These are phyloP conservation scores for Peribolospora baueri DNA, from an alignment of 768 basidiomycete genomes.

Conservation along the genomic window DNA sequence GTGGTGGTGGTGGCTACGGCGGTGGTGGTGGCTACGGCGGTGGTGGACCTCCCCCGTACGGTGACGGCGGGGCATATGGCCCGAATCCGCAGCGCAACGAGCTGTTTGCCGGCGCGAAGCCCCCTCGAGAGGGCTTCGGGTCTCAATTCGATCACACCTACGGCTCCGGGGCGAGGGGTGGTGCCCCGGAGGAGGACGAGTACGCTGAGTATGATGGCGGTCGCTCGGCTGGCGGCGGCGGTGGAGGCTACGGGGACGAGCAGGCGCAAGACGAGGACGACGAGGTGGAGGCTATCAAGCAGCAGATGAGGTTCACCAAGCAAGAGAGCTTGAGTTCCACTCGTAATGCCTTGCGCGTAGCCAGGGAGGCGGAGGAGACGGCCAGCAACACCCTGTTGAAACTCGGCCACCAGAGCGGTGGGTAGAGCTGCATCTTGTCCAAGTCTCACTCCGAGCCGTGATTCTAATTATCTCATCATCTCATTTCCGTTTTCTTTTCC, in stretches of 20 bases:
- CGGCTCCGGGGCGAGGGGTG: conserved; percentile 9
- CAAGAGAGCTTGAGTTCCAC: conserved; percentile 76
- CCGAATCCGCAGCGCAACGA: conserved; percentile 15
- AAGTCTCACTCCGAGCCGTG: conserved; percentile 24
- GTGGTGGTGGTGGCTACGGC: neutral
- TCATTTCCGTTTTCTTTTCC: neutral
- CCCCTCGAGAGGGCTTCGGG: conserved; percentile 1
- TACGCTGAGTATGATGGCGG: conserved; percentile 3
- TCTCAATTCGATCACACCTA: conserved; percentile 3
- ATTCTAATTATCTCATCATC: conserved; percentile 21
- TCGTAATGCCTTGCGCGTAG: conserved; percentile 74
- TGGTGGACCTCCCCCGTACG: neutral
- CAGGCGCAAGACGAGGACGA: conserved; percentile 11
- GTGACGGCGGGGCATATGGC: neutral
- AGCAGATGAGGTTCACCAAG: conserved; percentile 64
- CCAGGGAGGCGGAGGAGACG: conserved; percentile 90
- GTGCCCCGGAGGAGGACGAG: conserved; percentile 15
- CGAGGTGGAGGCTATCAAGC: conserved; percentile 67
- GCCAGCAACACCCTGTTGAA: conserved; percentile 57
- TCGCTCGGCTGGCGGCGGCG: neutral
- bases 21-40: neutral
- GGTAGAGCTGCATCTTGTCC: conserved; percentile 10
- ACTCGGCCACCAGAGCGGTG: conserved; percentile 84
- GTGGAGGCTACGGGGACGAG: conserved; percentile 3
- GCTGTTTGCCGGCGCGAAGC: conserved; percentile 17